A percentile compares a stretch with the other conserved stretches of the same genome.
Evolutionary conservation across 2,329 filamentous ascomycete genomes (phyloP).

Genomic region (Dactylellina sp.): DNA sequence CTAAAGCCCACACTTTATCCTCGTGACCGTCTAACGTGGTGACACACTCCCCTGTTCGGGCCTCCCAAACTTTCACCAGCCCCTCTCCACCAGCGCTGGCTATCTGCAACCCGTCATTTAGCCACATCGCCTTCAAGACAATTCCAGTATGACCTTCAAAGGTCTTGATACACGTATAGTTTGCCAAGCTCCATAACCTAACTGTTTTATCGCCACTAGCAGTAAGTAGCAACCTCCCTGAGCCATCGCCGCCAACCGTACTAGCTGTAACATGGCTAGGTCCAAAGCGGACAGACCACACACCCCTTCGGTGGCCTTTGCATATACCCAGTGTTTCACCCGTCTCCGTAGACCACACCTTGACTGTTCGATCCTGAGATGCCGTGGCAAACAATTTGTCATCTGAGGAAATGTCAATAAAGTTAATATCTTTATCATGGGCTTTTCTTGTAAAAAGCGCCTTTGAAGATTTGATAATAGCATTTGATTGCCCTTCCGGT

Average conservation of each 20-base stretch:
- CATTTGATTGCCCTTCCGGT: slow-evolving; percentile 58
- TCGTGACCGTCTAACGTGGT: slow-evolving; percentile 96
- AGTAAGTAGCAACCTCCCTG: slow-evolving; percentile 77
- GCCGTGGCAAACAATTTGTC: slow-evolving; percentile 91
- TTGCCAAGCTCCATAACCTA: slow-evolving; percentile 91
- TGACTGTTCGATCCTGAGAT: slow-evolving; percentile 95
- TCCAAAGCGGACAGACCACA: slow-evolving; percentile 94
- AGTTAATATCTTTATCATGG: slow-evolving; percentile 99
- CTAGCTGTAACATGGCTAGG: slow-evolving; percentile 77
- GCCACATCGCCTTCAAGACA: slow-evolving; percentile 91
- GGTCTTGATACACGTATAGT: slow-evolving; percentile 91
- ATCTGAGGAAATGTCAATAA: slow-evolving; percentile 81
- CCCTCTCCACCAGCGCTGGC: slow-evolving; percentile 93
- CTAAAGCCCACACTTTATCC: slow-evolving; percentile 69
- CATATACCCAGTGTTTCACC: slow-evolving; percentile 92
- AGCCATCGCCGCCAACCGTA: slow-evolving; percentile 77
- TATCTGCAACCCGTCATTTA: slow-evolving; percentile 74
- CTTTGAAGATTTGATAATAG: slow-evolving; percentile 65
- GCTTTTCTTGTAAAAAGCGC: slow-evolving; percentile 91
- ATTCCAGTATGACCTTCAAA: slow-evolving; percentile 98
- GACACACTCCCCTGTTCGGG: slow-evolving; percentile 82
- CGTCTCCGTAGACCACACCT: slow-evolving; percentile 92
- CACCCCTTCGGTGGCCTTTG: slow-evolving; percentile 90
- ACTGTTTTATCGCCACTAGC: slow-evolving; percentile 96
- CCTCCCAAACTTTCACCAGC: slow-evolving; percentile 95